A percentile compares a stretch with the other conserved stretches of the same genome.
Evolutionary conservation across 2,329 filamentous ascomycete genomes (phyloP).

Genomic region (Nectriaceae sp.): DNA sequence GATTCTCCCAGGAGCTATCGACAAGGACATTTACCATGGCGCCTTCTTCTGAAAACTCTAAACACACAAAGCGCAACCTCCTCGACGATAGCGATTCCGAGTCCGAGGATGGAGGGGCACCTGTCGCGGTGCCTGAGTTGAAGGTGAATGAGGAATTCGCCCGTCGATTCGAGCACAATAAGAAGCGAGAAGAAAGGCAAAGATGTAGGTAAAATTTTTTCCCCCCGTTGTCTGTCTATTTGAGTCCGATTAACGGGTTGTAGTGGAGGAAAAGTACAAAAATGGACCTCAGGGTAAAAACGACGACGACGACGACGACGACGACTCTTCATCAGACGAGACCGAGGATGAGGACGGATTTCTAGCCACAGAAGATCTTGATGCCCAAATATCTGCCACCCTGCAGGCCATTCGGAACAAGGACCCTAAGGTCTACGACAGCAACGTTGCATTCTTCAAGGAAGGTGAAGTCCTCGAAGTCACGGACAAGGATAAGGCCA

Average conservation of each 20-base stretch:
- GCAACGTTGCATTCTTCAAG: slow-evolving; percentile 74
- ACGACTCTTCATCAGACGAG: slow-evolving; percentile 73
- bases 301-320: slow-evolving; percentile 52
- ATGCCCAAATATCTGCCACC: slow-evolving; percentile 84
- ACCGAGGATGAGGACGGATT: slow-evolving; percentile 90
- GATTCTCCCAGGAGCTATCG: background rate
- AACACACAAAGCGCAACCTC: slow-evolving; percentile 48
- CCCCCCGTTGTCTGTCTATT: slow-evolving; percentile 1
- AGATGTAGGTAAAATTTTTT: slow-evolving; percentile 59
- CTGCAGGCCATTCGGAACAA: slow-evolving; percentile 86
- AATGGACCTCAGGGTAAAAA: slow-evolving; percentile 43
- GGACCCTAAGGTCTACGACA: slow-evolving; percentile 89
- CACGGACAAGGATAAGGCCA: slow-evolving; percentile 56
- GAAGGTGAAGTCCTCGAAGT: background rate
- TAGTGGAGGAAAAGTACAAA: slow-evolving; percentile 86
- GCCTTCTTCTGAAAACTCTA: slow-evolving; percentile 30
- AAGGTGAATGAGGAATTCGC: slow-evolving; percentile 93
- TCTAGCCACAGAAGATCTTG: slow-evolving; percentile 80
- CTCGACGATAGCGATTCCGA: slow-evolving; percentile 60
- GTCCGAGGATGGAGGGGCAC: slow-evolving; percentile 44
- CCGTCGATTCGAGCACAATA: slow-evolving; percentile 90
- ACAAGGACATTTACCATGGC: slow-evolving; percentile 11
- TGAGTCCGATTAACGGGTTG: slow-evolving; percentile 8
- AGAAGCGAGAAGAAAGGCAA: slow-evolving; percentile 87
- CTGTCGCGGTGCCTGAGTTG: slow-evolving; percentile 52